These are phyloP conservation scores for Iris pallida DNA, from an alignment of 116 monocot genomes.

Conservation along the genomic window DNA sequence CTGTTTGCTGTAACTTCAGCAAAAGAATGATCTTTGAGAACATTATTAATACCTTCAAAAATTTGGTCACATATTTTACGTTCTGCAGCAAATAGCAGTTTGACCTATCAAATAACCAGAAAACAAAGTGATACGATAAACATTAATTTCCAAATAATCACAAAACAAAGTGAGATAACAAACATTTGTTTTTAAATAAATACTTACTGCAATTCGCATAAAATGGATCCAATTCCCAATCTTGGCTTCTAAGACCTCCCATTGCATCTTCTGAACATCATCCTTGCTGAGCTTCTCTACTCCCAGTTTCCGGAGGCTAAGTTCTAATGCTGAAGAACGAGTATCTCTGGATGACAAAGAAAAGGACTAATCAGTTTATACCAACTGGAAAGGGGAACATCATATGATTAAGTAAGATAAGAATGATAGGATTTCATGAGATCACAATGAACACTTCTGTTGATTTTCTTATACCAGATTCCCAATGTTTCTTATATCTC, in stretches of 20 bases:
- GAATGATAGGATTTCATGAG: no score
- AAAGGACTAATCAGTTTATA: not conserved
- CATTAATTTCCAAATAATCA: constrained; percentile 1
- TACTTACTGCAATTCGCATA: constrained; percentile 89
- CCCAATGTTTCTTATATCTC: no score
- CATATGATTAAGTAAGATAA: no score
- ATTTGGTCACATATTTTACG: constrained; percentile 84
- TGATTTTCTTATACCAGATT: no score
- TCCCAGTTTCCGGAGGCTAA: constrained; percentile 70
- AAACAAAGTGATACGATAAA: not conserved
- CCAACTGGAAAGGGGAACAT: no score
- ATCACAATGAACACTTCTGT: no score
- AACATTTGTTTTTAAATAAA: constrained; percentile 7
- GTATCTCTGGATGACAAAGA: constrained; percentile 46
- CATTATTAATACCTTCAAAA: constrained; percentile 55
- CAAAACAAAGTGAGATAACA: not conserved
- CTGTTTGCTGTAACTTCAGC: constrained; percentile 81
- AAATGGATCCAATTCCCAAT: constrained; percentile 97
- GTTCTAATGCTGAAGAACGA: constrained; percentile 71
- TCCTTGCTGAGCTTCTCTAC: constrained; percentile 88
- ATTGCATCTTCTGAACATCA: constrained; percentile 90
- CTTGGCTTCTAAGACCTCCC: constrained; percentile 89
- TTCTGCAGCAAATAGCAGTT: constrained; percentile 81
- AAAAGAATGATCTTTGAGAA: constrained; percentile 74
- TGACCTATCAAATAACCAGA: constrained; percentile 49